phyloP scores from a whole-genome alignment of 306 rosid species.

The Prunus fruticosa region DNA sequence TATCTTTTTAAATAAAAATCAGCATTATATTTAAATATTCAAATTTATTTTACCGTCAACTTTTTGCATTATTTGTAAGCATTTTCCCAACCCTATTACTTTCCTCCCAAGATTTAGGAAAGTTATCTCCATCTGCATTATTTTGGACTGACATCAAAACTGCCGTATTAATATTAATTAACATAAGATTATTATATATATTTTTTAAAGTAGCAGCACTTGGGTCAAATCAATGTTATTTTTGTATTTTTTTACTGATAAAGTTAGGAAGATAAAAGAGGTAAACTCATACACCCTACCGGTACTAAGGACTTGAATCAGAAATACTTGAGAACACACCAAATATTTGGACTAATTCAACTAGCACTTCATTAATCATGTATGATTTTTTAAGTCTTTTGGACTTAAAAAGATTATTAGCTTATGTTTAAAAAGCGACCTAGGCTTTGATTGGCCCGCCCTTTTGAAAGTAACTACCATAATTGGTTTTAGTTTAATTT shows the following conservation, averaged over 20 bases:
- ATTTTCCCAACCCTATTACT: neutral
- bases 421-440: neutral
- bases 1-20: neutral
- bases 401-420: neutral
- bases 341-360: too few species aligned
- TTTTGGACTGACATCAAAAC: neutral
- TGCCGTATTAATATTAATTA: neutral
- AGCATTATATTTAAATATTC: neutral
- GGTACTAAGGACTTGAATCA: fast-evolving
- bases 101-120: neutral
- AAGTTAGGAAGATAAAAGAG: too few species aligned
- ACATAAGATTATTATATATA: neutral
- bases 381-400: neutral
- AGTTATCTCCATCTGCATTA: neutral
- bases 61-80: neutral
- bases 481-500: too few species aligned
- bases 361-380: neutral
- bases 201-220: neutral
- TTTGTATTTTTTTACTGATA: neutral
- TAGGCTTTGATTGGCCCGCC: neutral
- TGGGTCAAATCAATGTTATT: neutral
- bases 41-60: neutral
- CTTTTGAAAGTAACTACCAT: neutral
- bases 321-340: too few species aligned
- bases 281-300: too few species aligned